Evolutionary conservation across 768 basidiomycete genomes (phyloP).

Genomic region (Mycena galericulata): DNA sequence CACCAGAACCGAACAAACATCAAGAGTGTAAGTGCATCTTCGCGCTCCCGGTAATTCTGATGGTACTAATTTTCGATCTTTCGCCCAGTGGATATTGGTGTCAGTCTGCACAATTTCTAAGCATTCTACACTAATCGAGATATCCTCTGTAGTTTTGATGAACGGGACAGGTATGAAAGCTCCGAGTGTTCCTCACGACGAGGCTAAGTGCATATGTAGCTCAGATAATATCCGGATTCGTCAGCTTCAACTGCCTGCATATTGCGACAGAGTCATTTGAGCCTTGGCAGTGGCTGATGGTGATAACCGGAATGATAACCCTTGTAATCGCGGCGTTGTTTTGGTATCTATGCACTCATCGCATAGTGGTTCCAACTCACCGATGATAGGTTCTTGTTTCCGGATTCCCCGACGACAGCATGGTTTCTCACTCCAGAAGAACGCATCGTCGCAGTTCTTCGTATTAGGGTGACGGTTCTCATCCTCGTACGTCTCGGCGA

Average conservation of each 20-base stretch:
- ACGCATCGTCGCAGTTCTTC: slow-evolving; percentile 60
- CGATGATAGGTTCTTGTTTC: slow-evolving; percentile 63
- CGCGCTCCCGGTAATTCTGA: too few species aligned
- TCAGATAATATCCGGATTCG: slow-evolving; percentile 66
- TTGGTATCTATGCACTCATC: slow-evolving; percentile 47
- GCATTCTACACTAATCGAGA: too few species aligned
- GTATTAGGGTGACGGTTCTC: slow-evolving; percentile 60
- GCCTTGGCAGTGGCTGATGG: slow-evolving; percentile 82
- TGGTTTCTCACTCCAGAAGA: slow-evolving; percentile 69
- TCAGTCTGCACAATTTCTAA: slow-evolving; percentile 37
- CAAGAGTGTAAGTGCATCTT: too few species aligned
- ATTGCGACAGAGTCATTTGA: slow-evolving; percentile 60
- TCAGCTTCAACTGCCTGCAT: slow-evolving; percentile 74
- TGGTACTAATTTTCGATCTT: slow-evolving; percentile 75
- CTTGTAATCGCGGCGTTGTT: slow-evolving; percentile 52
- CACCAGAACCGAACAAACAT: too few species aligned
- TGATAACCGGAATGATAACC: slow-evolving; percentile 63
- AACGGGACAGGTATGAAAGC: too few species aligned
- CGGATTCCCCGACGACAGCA: slow-evolving; percentile 70
- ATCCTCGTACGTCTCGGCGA: too few species aligned
- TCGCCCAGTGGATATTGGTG: slow-evolving; percentile 92
- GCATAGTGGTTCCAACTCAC: slow-evolving; percentile 44
- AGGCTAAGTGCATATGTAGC: too few species aligned
- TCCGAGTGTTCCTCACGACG: too few species aligned
- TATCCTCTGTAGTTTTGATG: too few species aligned